Evolutionary conservation across 345 rosid genomes (phyloP).

Genomic region (Rhizophora mangle): DNA sequence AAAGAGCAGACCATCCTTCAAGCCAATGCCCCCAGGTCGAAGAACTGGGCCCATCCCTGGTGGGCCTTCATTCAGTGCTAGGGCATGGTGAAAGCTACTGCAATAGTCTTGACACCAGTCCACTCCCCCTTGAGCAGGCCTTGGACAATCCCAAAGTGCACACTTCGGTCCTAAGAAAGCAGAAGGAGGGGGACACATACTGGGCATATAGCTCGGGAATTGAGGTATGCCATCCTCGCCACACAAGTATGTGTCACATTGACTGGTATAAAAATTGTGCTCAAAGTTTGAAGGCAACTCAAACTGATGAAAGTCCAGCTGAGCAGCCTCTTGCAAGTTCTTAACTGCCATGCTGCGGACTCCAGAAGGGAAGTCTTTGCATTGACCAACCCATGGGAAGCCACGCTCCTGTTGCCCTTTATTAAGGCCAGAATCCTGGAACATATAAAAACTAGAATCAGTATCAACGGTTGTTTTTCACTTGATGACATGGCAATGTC

Average conservation of each 20-base stretch:
- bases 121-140: conserved; percentile 81
- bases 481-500: conserved; percentile 4
- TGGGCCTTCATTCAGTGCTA: conserved; percentile 89
- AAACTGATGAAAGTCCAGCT: conserved; percentile 59
- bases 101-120: conserved; percentile 90
- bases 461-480: conserved; percentile 13
- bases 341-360: conserved; percentile 24
- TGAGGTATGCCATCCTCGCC: conserved; percentile 55
- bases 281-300: conserved; percentile 70
- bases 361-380: conserved; percentile 52
- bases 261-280: conserved; percentile 50
- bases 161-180: conserved; percentile 98
- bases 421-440: conserved; percentile 53
- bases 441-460: conserved; percentile 16
- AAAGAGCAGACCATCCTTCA: conserved; percentile 86
- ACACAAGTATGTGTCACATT: conserved; percentile 40
- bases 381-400: conserved; percentile 46
- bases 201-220: conserved; percentile 54
- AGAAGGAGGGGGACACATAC: conserved; percentile 76
- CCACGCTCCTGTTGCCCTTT: conserved; percentile 57
- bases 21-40: conserved; percentile 85
- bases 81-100: conserved; percentile 80
- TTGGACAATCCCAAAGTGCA: conserved; percentile 98
- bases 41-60: conserved; percentile 89
- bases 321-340: conserved; percentile 44